phyloP scores from a whole-genome alignment of 495 filamentous ascomycete species.

The Astrocystis sublimbata region DNA sequence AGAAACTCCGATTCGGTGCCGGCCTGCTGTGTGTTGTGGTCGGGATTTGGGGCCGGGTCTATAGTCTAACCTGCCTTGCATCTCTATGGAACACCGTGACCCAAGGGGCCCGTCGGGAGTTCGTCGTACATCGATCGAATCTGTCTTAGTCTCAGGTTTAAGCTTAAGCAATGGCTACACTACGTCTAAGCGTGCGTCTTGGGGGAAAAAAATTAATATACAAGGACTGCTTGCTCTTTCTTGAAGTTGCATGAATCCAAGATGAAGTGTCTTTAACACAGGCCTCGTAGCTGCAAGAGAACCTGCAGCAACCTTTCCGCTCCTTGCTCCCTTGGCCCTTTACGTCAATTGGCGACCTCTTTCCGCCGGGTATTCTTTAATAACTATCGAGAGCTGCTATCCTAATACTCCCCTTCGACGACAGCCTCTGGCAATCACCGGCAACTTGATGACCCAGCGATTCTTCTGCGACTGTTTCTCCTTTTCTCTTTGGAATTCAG shows the following conservation, averaged over 20 bases:
- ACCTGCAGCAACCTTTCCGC: conserved; percentile 28
- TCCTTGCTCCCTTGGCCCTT: conserved; percentile 19
- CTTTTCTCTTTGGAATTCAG: conserved; percentile 11
- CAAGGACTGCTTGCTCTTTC: conserved; percentile 31
- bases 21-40: conserved; percentile 2
- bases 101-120: conserved; percentile 6
- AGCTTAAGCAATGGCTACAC: conserved; percentile 7
- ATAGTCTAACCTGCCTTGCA: conserved; percentile 17
- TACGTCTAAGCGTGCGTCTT: conserved; percentile 7
- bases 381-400: conserved; percentile 13
- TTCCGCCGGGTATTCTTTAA: conserved; percentile 16
- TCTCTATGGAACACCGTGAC: conserved; percentile 14
- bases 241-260: conserved; percentile 19
- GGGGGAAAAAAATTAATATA: conserved; percentile 26
- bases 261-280: conserved; percentile 27
- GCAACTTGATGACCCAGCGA: neutral
- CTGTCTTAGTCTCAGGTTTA: conserved; percentile 16
- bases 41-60: conserved; percentile 17
- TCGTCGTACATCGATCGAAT: conserved; percentile 9
- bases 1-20: conserved; percentile 35
- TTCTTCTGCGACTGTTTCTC: conserved; percentile 2
- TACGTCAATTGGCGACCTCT: conserved; percentile 18
- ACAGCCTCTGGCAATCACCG: neutral
- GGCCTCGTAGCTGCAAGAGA: conserved; percentile 22
- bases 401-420: neutral